A percentile compares a stretch with the other conserved stretches of the same genome.
Evolutionary conservation across 768 basidiomycete species (phyloP).

Genomic region (Kwoniella sp.): DNA sequence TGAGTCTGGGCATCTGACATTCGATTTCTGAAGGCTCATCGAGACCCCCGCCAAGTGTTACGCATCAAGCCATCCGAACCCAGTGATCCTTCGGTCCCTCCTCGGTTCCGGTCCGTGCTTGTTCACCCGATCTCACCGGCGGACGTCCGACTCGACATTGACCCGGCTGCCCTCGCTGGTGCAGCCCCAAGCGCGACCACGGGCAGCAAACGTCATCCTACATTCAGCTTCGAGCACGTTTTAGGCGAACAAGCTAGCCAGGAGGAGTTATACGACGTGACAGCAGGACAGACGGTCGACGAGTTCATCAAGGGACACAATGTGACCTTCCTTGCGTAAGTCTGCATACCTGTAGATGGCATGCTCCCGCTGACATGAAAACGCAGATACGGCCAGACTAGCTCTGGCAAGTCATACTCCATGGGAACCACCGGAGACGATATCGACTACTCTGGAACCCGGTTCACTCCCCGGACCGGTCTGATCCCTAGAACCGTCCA

Average conservation of each 20-base stretch:
- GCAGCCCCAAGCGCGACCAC: slow-evolving; percentile 9
- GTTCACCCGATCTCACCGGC: slow-evolving; percentile 71
- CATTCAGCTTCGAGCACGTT: slow-evolving; percentile 91
- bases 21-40: neutral
- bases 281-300: slow-evolving; percentile 61
- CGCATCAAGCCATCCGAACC: slow-evolving; percentile 82
- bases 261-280: slow-evolving; percentile 75
- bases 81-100: slow-evolving; percentile 84
- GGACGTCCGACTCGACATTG: slow-evolving; percentile 76
- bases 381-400: slow-evolving; percentile 85
- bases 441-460: slow-evolving; percentile 56
- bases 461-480: slow-evolving; percentile 59
- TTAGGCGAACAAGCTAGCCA: slow-evolving; percentile 81
- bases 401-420: slow-evolving; percentile 92
- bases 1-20: slow-evolving; percentile 10
- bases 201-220: slow-evolving; percentile 51
- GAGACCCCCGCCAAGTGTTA: slow-evolving; percentile 57
- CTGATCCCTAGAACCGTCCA: slow-evolving; percentile 92
- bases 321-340: slow-evolving; percentile 87
- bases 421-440: slow-evolving; percentile 96
- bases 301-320: slow-evolving; percentile 74
- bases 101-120: slow-evolving; percentile 86
- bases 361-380: neutral
- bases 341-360: neutral
- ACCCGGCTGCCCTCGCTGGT: slow-evolving; percentile 32